Evolutionary conservation across 805 yeast species (phyloP).

Genomic region (Metahyphopichia silvanorum): DNA sequence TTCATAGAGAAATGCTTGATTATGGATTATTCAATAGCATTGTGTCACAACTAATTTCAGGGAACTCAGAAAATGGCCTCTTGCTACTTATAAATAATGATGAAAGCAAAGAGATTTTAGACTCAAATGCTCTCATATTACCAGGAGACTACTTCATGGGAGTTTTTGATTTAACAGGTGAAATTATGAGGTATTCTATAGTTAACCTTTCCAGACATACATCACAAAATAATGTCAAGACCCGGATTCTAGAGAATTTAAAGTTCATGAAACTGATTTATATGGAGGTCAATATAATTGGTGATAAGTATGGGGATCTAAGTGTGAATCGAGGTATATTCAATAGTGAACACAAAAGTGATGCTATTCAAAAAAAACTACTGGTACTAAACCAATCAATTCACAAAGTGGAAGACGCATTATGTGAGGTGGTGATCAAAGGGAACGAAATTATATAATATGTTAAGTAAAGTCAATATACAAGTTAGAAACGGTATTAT

Average conservation of each 20-base stretch:
- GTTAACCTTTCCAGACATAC: conserved; percentile 17
- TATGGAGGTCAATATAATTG: no score
- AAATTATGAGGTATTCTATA: conserved; percentile 38
- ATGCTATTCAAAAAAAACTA: conserved; percentile 16
- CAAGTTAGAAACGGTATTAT: conserved; percentile 9
- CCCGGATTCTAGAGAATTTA: conserved; percentile 9
- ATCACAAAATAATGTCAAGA: conserved; percentile 8
- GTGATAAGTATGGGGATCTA: no score
- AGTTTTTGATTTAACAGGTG: conserved; percentile 40
- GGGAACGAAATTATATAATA: conserved; percentile 11
- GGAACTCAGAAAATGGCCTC: conserved; percentile 8
- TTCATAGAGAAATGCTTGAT: conserved; percentile 8
- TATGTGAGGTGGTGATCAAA: conserved; percentile 18
- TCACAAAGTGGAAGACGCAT: conserved; percentile 18
- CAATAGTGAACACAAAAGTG: no score
- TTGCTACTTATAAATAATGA: conserved; percentile 15
- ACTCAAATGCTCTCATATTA: conserved; percentile 7
- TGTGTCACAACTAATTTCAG: conserved; percentile 2
- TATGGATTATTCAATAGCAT: conserved; percentile 9
- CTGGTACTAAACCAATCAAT: conserved; percentile 19
- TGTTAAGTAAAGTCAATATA: conserved; percentile 2
- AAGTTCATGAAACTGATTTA: conserved; percentile 14
- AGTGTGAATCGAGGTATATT: no score
- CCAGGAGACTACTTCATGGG: conserved; percentile 37
- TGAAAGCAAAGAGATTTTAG: conserved; percentile 7